Percentiles rank a stretch among this genome's conserved stretches.
These are phyloP conservation scores for Protomyces gravidus DNA, from an alignment of 1,139 yeast genomes.

Conservation along the genomic window DNA sequence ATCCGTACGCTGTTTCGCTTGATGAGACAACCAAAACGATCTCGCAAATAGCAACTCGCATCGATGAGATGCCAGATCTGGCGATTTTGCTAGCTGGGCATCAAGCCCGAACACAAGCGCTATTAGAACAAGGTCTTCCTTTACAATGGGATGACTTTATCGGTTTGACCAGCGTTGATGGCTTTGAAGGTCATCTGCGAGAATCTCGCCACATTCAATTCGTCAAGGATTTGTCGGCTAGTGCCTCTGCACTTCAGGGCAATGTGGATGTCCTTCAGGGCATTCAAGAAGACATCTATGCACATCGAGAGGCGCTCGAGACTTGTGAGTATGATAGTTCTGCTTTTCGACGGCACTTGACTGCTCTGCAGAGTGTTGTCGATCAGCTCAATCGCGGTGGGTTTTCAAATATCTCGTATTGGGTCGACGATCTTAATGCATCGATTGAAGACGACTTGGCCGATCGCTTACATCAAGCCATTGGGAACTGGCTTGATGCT, in stretches of 20 bases:
- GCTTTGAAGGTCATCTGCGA: constrained; percentile 1
- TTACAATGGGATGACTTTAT: constrained; percentile 51
- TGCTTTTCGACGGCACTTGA: constrained; percentile 14
- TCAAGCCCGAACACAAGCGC: constrained; percentile 41
- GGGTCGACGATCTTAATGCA: constrained; percentile 46
- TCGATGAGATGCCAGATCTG: constrained; percentile 44
- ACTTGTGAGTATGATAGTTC: constrained; percentile 39
- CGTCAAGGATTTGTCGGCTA: constrained; percentile 46
- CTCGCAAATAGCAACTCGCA: constrained; percentile 34
- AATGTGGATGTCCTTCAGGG: constrained; percentile 40
- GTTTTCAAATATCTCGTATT: constrained; percentile 43
- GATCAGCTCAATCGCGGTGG: constrained; percentile 47
- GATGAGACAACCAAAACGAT: constrained; percentile 49
- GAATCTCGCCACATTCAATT: constrained; percentile 37
- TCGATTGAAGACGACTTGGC: constrained; percentile 44
- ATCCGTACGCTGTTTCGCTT: constrained; percentile 57
- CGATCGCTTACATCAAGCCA: constrained; percentile 38
- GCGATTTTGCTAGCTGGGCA: constrained; percentile 47
- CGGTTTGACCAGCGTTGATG: constrained; percentile 33
- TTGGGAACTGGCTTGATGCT: constrained; percentile 37
- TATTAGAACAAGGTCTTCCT: constrained; percentile 35
- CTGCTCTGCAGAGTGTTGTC: constrained; percentile 46
- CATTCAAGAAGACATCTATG: constrained; percentile 35
- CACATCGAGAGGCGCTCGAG: constrained; percentile 39
- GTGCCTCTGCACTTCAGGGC: constrained; percentile 42